Evolutionary conservation across 345 rosid species (phyloP).

Genomic region (Euphorbia lathyris): DNA sequence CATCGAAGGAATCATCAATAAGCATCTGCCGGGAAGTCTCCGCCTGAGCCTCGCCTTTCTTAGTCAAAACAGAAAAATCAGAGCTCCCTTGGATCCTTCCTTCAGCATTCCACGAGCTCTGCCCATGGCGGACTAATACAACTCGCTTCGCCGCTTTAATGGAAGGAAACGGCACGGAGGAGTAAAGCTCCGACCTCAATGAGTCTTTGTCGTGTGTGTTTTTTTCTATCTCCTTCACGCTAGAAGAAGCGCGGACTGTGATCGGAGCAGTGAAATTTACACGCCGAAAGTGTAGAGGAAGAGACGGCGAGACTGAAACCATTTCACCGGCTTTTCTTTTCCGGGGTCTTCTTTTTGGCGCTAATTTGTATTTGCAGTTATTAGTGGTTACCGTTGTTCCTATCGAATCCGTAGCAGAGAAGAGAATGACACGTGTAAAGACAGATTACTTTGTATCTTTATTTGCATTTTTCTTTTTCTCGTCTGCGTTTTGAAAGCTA

Average conservation of each 20-base stretch:
- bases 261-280: background rate
- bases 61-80: conserved; percentile 71
- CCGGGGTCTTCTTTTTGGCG: background rate
- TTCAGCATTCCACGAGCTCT: conserved; percentile 95
- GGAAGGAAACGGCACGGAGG: conserved; percentile 39
- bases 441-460: background rate
- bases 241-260: conserved; percentile 40
- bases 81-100: conserved; percentile 98
- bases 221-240: conserved; percentile 30
- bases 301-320: conserved; percentile 29
- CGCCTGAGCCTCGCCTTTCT: conserved; percentile 88
- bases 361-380: conserved; percentile 20
- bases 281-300: conserved; percentile 30
- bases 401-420: background rate
- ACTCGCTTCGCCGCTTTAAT: conserved; percentile 67
- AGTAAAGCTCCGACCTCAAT: conserved; percentile 34
- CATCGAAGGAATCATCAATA: conserved; percentile 63
- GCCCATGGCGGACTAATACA: conserved; percentile 90
- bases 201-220: conserved; percentile 18
- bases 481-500: background rate
- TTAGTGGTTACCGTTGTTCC: conserved; percentile 27
- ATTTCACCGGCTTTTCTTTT: conserved; percentile 19
- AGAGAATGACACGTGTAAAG: conserved; percentile 11
- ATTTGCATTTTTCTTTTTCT: background rate
- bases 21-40: conserved; percentile 93